Conservation (phyloP, 2,329 filamentous ascomycete genomes). For the Metarhizium guizhouense region DNA sequence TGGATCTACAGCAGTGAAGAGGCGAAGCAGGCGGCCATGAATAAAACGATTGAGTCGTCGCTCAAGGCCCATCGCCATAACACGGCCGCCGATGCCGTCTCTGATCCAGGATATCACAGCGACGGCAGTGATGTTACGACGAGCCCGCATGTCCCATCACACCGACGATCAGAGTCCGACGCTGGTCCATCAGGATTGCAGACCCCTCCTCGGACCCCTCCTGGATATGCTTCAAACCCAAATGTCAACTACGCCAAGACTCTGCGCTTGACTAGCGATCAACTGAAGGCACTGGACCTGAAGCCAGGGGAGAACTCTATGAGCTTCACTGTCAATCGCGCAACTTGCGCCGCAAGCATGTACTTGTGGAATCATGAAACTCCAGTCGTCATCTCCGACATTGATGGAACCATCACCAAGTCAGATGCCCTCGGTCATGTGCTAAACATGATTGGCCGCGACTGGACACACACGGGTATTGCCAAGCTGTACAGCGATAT, state of each 20-base stretch:
- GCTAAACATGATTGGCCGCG: slow-evolving; percentile 89
- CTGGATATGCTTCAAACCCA: slow-evolving; percentile 56
- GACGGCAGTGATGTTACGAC: slow-evolving; percentile 62
- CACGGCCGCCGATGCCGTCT: slow-evolving; percentile 68
- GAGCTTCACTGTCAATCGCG: slow-evolving; percentile 93
- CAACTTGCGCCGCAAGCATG: slow-evolving; percentile 86
- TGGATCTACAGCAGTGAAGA: slow-evolving; percentile 99
- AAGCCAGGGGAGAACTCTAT: slow-evolving; percentile 84
- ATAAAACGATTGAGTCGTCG: slow-evolving; percentile 46
- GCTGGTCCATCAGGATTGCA: slow-evolving; percentile 43
- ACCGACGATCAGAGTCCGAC: slow-evolving; percentile 61
- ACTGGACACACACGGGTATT: slow-evolving; percentile 96
- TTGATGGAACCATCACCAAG: slow-evolving; percentile 98
- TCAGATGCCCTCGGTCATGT: slow-evolving; percentile 92
- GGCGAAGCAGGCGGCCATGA: slow-evolving; percentile 80
- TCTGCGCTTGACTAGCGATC: slow-evolving; percentile 85
- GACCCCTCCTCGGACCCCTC: slow-evolving; percentile 61
- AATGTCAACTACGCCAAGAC: slow-evolving; percentile 95
- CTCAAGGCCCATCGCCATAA: slow-evolving; percentile 37
- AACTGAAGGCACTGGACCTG: slow-evolving; percentile 77
- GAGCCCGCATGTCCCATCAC: slow-evolving; percentile 36
- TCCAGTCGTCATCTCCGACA: slow-evolving; percentile 95
- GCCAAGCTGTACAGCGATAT: slow-evolving; percentile 98
- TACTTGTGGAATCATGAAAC: slow-evolving; percentile 88
- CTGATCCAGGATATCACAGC: slow-evolving; percentile 92